Percentiles rank a stretch among this genome's conserved stretches.
Evolutionary conservation across 1,139 yeast species (phyloP).

Genomic region (Diutina sp.): DNA sequence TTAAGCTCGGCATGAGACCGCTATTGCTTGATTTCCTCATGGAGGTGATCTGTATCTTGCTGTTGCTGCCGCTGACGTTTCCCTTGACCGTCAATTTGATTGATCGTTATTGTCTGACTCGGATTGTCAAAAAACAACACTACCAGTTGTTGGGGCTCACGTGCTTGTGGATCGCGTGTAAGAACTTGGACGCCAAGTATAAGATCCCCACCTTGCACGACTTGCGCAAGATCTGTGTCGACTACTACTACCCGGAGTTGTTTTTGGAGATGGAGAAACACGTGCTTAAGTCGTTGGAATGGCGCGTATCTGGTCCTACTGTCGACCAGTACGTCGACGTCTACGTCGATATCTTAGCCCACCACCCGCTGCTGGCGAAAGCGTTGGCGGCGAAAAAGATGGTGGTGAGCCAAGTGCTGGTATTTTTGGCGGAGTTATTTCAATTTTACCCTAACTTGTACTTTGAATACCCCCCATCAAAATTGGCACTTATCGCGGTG

Average conservation of each 20-base stretch:
- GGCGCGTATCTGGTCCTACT: conserved; percentile 46
- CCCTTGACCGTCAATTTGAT: conserved; percentile 41
- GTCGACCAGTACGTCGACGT: conserved; percentile 52
- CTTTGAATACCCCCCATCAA: conserved; percentile 40
- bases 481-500: conserved; percentile 44
- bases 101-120: conserved; percentile 38
- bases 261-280: conserved; percentile 62
- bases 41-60: conserved; percentile 39
- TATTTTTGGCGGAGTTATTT: conserved; percentile 52
- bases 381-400: conserved; percentile 14
- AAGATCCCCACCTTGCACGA: conserved; percentile 49
- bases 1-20: conserved; percentile 36
- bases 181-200: conserved; percentile 56
- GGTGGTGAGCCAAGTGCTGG: conserved; percentile 36
- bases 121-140: conserved; percentile 40
- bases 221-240: conserved; percentile 49
- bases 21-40: conserved; percentile 37
- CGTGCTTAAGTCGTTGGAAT: conserved; percentile 42
- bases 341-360: conserved; percentile 19
- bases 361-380: conserved; percentile 12
- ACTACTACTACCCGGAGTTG: conserved; percentile 42
- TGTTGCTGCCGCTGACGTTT: conserved; percentile 37
- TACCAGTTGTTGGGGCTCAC: conserved; percentile 61
- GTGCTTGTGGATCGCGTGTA: conserved; percentile 64
- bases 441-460: conserved; percentile 51